Evolutionary conservation across 192 early-diverging fungal species (phyloP), one percentile per base, ranked within the genome.

Genomic region (Backusella westeae): DNA sequence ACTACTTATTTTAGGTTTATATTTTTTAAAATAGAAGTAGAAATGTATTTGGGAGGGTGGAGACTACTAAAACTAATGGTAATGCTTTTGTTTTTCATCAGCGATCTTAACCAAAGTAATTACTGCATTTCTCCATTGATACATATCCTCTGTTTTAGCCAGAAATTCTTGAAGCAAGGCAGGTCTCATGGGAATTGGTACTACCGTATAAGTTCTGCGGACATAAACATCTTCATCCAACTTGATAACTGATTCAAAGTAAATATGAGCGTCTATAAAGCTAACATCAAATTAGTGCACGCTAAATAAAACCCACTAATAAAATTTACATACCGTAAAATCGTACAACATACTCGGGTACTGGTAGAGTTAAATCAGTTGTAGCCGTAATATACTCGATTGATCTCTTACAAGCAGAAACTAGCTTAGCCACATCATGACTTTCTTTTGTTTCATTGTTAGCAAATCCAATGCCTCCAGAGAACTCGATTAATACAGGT

Each of bases 231-330:
- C 69, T 49, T 71, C 26, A 46, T 38, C 41, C 5, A 44, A 46
- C 41, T 71, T 44, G 7, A 71, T 49, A 39, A 46, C 36, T 46
- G 69, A 71, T 71, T 71, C 69, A 26, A 71, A 71, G n/a, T 71
- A 71, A 23, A 29, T 23, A 49, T 71, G 69, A 38, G 10, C 21
- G 21, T 46, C 44, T 71, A 71, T 38, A 71, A 71, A 32, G 49
- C 0, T 38, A 38, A 7, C 36, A 38, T 38, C 36, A 38, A 38
- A 38, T 38, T 8, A 38, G 36, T 38, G 36, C 36, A 38, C 36
- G 36, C 36, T 0, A 8, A 8, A 38, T 38, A 38, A 38, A 38
- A 38, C 36, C 8, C 36, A 38, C 36, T 38, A 38, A 38, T 38
- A 38, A 38, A 38, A 9, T 38, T 38, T 38, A 38, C 36, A 3